phyloP scores from a whole-genome alignment of 2,329 filamentous ascomycete species.

The Zymoseptoria tritici region DNA sequence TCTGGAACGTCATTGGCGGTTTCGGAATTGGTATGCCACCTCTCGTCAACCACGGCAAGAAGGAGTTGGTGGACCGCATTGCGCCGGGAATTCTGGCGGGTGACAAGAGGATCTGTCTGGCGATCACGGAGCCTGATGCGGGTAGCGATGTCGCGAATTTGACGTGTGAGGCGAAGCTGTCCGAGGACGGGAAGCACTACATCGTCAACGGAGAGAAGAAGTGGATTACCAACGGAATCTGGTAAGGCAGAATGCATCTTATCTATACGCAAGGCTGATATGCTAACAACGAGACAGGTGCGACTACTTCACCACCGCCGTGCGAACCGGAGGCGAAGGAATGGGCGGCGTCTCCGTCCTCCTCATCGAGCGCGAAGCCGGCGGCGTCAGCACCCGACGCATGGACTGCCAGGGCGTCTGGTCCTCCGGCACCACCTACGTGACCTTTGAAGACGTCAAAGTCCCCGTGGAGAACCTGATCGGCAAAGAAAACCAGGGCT shows the following conservation, averaged over 20 bases:
- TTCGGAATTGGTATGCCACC: conserved; percentile 93
- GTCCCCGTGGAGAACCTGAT: conserved; percentile 98
- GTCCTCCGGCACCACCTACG: conserved; percentile 90
- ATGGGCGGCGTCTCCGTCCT: conserved; percentile 91
- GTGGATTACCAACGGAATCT: conserved; percentile 96
- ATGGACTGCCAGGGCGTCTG: conserved; percentile 99
- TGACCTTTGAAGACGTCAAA: conserved; percentile 98
- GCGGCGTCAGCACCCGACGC: conserved; percentile 81
- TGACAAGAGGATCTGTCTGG: conserved; percentile 94
- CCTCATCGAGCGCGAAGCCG: conserved; percentile 77
- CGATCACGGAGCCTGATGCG: conserved; percentile 92
- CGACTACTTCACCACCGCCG: conserved; percentile 96
- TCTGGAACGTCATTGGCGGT: conserved; percentile 96
- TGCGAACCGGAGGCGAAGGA: conserved; percentile 69
- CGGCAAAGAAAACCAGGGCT: conserved; percentile 96
- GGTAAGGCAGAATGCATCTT: conserved; percentile 13
- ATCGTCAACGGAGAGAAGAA: conserved; percentile 99
- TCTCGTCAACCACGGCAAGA: conserved; percentile 83
- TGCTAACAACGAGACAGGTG: conserved; percentile 49
- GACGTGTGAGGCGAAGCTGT: conserved; percentile 90
- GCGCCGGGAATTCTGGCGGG: conserved; percentile 80
- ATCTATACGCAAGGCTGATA: not conserved
- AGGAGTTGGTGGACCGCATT: conserved; percentile 76
- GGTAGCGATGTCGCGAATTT: conserved; percentile 93
- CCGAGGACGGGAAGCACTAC: conserved; percentile 94